Percentiles rank a stretch among this genome's conserved stretches.
phyloP scores from a whole-genome alignment of 768 basidiomycete species.

The Mycena floridula region DNA sequence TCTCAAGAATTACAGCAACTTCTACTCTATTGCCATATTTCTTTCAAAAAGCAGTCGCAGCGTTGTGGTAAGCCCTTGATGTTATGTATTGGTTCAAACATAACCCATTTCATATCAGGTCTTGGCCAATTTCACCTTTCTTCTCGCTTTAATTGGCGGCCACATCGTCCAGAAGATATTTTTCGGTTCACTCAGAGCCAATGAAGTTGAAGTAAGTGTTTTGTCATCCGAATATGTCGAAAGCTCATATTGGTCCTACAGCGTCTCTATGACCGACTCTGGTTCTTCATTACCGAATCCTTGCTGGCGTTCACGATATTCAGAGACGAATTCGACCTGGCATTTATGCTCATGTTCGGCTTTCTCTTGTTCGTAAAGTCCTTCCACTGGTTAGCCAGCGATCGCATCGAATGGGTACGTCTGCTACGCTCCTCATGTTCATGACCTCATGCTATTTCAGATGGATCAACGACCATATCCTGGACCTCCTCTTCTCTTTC shows the following conservation, averaged over 20 bases:
- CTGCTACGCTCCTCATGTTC: constrained; percentile 1
- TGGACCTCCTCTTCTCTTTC: constrained; percentile 77
- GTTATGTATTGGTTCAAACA: background rate
- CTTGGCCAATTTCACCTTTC: constrained; percentile 84
- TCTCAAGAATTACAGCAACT: constrained; percentile 78
- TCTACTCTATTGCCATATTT: constrained; percentile 89
- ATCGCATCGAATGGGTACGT: constrained; percentile 91
- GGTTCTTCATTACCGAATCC: constrained; percentile 98
- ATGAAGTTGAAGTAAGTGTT: constrained; percentile 80
- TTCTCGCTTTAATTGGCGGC: constrained; percentile 70
- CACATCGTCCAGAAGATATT: constrained; percentile 80
- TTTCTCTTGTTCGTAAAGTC: constrained; percentile 92
- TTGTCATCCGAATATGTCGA: background rate
- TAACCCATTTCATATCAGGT: constrained; percentile 41
- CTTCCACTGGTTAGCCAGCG: constrained; percentile 95
- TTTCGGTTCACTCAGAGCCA: constrained; percentile 82
- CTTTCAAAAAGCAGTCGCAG: constrained; percentile 93
- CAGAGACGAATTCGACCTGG: constrained; percentile 89
- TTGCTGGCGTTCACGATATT: constrained; percentile 96
- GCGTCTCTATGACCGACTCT: constrained; percentile 92
- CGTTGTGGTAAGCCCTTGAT: constrained; percentile 58
- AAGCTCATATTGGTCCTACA: constrained; percentile 23
- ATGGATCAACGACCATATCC: constrained; percentile 96
- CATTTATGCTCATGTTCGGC: constrained; percentile 92
- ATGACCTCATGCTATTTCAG: constrained; percentile 33